Evolutionary conservation across 2,329 filamentous ascomycete species (phyloP).

Genomic region (Didymella pinodella): DNA sequence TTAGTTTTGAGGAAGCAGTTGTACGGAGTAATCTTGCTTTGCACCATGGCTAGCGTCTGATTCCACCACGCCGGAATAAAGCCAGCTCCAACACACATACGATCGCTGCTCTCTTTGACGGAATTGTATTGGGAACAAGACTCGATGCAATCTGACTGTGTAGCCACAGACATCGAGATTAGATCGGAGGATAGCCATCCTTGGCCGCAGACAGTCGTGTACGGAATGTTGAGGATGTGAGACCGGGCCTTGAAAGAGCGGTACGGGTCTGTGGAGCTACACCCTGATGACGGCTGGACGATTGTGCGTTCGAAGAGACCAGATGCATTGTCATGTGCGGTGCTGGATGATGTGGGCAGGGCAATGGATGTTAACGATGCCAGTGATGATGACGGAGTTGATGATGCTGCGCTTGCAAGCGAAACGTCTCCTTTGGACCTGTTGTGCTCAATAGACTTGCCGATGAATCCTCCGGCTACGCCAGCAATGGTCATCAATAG

Average conservation of each 20-base stretch:
- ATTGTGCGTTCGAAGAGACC: slow-evolving; percentile 8
- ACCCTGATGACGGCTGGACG: slow-evolving; percentile 8
- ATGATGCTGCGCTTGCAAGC: not conserved
- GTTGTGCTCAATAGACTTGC: slow-evolving; percentile 12
- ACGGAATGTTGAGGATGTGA: not conserved
- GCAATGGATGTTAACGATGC: not conserved
- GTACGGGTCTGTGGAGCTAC: slow-evolving; percentile 1
- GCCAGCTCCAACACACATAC: slow-evolving; percentile 15
- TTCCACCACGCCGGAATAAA: slow-evolving; percentile 21
- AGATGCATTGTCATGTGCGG: not conserved
- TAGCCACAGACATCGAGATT: slow-evolving; percentile 1
- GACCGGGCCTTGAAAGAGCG: slow-evolving; percentile 8
- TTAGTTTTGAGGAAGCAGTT: slow-evolving; percentile 22
- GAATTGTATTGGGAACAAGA: slow-evolving; percentile 20
- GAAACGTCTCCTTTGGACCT: not conserved
- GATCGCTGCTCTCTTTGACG: not conserved
- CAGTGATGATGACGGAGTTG: not conserved
- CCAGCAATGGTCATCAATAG: slow-evolving; percentile 14
- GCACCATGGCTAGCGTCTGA: slow-evolving; percentile 10
- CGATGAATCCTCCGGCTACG: slow-evolving; percentile 21
- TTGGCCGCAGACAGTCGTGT: slow-evolving; percentile 10
- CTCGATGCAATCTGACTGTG: slow-evolving; percentile 20
- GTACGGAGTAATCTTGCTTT: slow-evolving; percentile 9
- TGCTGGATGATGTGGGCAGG: not conserved
- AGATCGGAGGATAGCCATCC: slow-evolving; percentile 5